phyloP scores from a whole-genome alignment of 805 yeast genomes.

The Torulaspora delbrueckii region DNA sequence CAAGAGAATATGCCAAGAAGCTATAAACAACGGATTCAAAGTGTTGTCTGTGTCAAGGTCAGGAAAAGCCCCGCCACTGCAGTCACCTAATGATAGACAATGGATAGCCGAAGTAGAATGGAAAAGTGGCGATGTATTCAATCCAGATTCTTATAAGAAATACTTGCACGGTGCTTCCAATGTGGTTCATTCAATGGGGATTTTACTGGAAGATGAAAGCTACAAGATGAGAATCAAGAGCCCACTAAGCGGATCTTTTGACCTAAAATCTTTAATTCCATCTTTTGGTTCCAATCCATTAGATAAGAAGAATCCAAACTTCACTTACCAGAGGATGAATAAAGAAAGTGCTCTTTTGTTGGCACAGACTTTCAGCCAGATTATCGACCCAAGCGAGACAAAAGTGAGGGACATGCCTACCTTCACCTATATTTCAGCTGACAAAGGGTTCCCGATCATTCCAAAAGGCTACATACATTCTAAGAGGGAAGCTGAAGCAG shows the following conservation, averaged over 20 bases:
- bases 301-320: conserved; percentile 35
- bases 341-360: conserved; percentile 61
- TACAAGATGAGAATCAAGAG: conserved; percentile 54
- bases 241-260: conserved; percentile 6
- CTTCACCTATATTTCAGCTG: conserved; percentile 80
- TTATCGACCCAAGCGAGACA: conserved; percentile 16
- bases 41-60: conserved; percentile 69
- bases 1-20: conserved; percentile 62
- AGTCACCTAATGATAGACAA: conserved; percentile 27
- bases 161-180: conserved; percentile 48
- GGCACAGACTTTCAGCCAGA: conserved; percentile 49
- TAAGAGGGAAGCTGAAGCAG: conserved; percentile 72
- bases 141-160: conserved; percentile 52
- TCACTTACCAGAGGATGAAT: conserved; percentile 58
- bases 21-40: conserved; percentile 53
- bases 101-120: conserved; percentile 63
- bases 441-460: conserved; percentile 58
- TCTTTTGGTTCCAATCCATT: conserved; percentile 57
- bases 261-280: conserved; percentile 7
- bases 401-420: conserved; percentile 33
- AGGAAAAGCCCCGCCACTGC: conserved; percentile 45
- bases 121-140: conserved; percentile 63
- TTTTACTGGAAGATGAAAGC: conserved; percentile 59
- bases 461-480: conserved; percentile 70
- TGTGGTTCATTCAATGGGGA: conserved; percentile 82